Base-by-base conservation (phyloP, 2,329 filamentous ascomycete species). In the Beauveria asiatica region DNA sequence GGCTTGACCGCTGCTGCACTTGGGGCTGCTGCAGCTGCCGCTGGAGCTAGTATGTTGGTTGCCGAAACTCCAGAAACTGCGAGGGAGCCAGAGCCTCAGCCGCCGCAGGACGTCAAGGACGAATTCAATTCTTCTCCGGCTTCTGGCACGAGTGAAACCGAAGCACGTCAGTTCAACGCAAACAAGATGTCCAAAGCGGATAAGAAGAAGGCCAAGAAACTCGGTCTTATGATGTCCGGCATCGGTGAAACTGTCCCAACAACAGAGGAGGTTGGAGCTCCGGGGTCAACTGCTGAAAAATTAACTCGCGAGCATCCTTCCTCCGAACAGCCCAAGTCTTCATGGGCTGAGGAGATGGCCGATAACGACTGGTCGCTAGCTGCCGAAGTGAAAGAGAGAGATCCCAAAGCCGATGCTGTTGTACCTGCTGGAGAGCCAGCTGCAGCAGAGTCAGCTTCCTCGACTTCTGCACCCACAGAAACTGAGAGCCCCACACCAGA, bases 121-220 rank as follows among this genome's bases (percentile, higher is more conserved):
- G 27, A 54, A 10, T 8, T 41, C 6, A 46, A 39, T 21, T 3
- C 17, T 21, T 16, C 30, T 8, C 5, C 33, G 10, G 39, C 25
- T 27, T 9, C 53, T 17, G 54, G 16, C 4, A 41, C 39, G 9
- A 25, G 27, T 5, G 42, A 53, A 11, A 11, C 39, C 39, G 48
- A 13, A 33, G 39, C 57, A 6, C 42, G 57, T 62, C 57, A 54
- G 33, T 23, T 19, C 27, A 5, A 17, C 16, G 53, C 63, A 17
- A 48, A 62, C 5, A 69, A 70, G 61, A 68, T 67, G 61, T 65
- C 65, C 19, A 73, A 70, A 61, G 71, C 74, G 59, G 68, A 75
- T 48, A 74, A 72, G 64, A 74, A 72, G 59, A 72, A 72, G 63
- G 68, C 68, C 10, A 70, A 72, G 64, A 73, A 71, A 51, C 63